Evolutionary conservation across 139 green algal genomes (phyloP), one percentile per base, ranked within the genome.

Genomic region (Coelastrella sp.): DNA sequence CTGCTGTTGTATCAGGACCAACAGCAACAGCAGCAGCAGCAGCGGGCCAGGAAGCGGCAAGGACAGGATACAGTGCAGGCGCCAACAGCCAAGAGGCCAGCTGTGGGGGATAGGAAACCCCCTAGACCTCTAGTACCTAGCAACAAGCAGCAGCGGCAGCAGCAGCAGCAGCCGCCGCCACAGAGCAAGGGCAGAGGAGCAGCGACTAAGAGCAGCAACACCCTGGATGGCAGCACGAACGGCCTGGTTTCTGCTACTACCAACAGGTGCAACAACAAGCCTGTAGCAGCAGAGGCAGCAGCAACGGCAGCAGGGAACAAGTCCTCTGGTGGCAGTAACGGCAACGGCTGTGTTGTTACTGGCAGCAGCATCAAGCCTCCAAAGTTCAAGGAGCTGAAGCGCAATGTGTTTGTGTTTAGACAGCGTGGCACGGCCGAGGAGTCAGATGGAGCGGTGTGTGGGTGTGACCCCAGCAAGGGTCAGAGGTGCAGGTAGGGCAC

Each of bases 351-450:
- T n/a, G n/a, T n/a, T n/a, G n/a, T n/a, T n/a, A n/a, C n/a, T 25
- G 15, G 51, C 27, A n/a, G n/a, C 5, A 78, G 71, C 71, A 79
- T 15, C 71, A 57, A 30, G 5, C 38, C 68, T 77, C 37, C 37
- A 6, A 38, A 45, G 3, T 81, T 51, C 27, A 81, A 66, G 30
- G 45, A 48, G 32, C 15, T 81, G 50, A 81, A 66, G 45, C 48
- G 73, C 32, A 81, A 81, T 27, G 19, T 81, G 73, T 81, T 67
- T 68, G 73, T 81, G 30, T 48, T 40, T 7, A 45, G 73, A 32
- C 53, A n/a, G 5, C 19, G 53, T 81, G 30, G 30, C 25, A 5
- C 30, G 73, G 48, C 53, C 19, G 53, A n/a, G 53, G 21, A 21
- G 19, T 4, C 45, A 48, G 73, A 5, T 67, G 23, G 73, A 64